Base-by-base conservation (phyloP, 495 filamentous ascomycete species). In the Hyaloscypha variabilis region DNA sequence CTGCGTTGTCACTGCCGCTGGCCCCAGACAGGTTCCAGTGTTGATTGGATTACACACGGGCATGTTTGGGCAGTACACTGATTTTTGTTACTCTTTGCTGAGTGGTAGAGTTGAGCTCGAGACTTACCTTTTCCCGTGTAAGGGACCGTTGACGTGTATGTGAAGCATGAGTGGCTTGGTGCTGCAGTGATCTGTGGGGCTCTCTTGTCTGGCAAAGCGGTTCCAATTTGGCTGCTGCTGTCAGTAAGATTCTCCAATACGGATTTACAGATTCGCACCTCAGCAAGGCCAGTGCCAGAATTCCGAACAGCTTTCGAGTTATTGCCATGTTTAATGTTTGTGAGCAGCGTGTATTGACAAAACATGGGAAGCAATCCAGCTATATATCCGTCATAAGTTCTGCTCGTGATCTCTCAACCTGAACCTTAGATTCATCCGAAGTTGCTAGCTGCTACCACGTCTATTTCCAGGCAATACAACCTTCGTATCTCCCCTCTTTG, bases 81-180 rank as follows among this genome's bases (percentile, higher is more conserved):
- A 3, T 34, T 34, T 34, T 34, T 34, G 31, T 34, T 34, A 34
- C 31, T 34, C 13, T 13, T 34, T 34, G 31, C 31, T 34, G 13
- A 34, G 31, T 34, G 31, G 13, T 13, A 34, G 31, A 3, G 31
- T 8, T 8, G 31, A 34, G 31, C 31, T 34, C 1, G 13, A 8
- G 19, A 25, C 66, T 29, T 60, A 69, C 67, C 26, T 30, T 4
- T 28, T n/a, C 58, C 58, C 11, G 62, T 69, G 28, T 62, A 65
- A 56, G 66, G 66, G 19, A 59, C 58, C 29, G 58, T 65, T 14
- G 6, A 36, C 14, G 67, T 69, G 57, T 58, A 58, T 30, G 67
- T 51, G 53, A n/a, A 69, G 63, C 67, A 69, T 58, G 59, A 36
- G 65, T 63, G 24, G 53, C 28, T 8, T 60, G 34, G 28, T 36